Conservation (phyloP, 1,284 basidiomycete genomes). For the Leccinum fallax region DNA sequence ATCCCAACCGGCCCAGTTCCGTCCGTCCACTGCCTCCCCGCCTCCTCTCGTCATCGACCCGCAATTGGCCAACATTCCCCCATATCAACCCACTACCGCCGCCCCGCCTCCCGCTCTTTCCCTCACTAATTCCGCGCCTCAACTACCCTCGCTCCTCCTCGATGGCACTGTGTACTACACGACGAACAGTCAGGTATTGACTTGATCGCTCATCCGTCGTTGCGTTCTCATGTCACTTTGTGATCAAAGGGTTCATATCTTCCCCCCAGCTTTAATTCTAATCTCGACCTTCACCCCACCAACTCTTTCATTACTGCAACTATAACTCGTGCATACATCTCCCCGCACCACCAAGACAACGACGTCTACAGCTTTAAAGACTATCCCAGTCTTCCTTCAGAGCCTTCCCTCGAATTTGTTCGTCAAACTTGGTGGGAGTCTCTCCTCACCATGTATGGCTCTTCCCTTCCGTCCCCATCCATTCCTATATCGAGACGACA, state of each 20-base stretch:
- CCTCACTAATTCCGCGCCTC: slow-evolving; percentile 7
- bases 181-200: slow-evolving; percentile 35
- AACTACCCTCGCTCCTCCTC: slow-evolving; percentile 5
- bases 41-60: slow-evolving; percentile 28
- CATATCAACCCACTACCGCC: slow-evolving; percentile 6
- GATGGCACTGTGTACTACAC: slow-evolving; percentile 13
- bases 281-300: slow-evolving; percentile 4
- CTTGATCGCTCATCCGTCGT: slow-evolving; percentile 23
- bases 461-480: slow-evolving; percentile 35
- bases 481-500: slow-evolving; percentile 48
- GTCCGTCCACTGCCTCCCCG: slow-evolving; percentile 1
- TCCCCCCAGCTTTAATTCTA: slow-evolving; percentile 5
- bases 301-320: slow-evolving; percentile 1
- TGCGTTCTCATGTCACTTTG: slow-evolving; percentile 28
- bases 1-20: slow-evolving; percentile 11
- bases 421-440: slow-evolving; percentile 81
- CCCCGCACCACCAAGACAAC: slow-evolving; percentile 29
- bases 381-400: slow-evolving; percentile 39
- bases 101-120: background rate
- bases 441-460: slow-evolving; percentile 57
- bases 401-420: slow-evolving; percentile 64
- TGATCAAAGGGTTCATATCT: slow-evolving; percentile 27
- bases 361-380: slow-evolving; percentile 34
- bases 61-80: slow-evolving; percentile 22
- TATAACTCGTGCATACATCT: slow-evolving; percentile 7